These are phyloP conservation scores for Solanum hybrid DNA, from an alignment of 305 asterid genomes.

Conservation along the genomic window DNA sequence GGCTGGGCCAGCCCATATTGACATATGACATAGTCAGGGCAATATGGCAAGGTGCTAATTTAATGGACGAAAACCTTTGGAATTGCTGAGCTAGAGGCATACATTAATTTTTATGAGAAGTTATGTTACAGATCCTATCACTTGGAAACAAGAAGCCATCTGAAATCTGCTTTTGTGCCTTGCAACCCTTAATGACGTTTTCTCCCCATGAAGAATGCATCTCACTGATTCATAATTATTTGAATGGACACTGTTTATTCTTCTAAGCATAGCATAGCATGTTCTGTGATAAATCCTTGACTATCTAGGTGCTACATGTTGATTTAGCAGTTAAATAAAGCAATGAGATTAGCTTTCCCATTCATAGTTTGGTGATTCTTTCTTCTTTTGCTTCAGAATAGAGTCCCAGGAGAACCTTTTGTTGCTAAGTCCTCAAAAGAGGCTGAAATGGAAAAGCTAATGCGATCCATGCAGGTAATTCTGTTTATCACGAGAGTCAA, in stretches of 20 bases:
- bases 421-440: conserved; percentile 80
- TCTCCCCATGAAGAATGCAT: not conserved
- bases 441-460: conserved; percentile 82
- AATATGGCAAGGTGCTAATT: not conserved
- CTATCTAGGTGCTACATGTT: not conserved
- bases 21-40: not conserved
- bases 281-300: not conserved
- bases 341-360: not conserved
- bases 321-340: not conserved
- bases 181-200: not conserved
- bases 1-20: not conserved
- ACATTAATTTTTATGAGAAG: not conserved
- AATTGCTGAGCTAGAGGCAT: not conserved
- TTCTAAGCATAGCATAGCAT: not conserved
- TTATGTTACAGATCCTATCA: not conserved
- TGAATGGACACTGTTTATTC: not conserved
- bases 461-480: conserved; percentile 90
- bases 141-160: not conserved
- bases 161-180: conserved; percentile 4
- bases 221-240: not conserved
- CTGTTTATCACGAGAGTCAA: not conserved
- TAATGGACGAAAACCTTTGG: not conserved
- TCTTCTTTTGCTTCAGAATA: conserved; percentile 44
- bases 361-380: not conserved
- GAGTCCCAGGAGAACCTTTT: conserved; percentile 88